A percentile compares a stretch with the other conserved stretches of the same genome.
Evolutionary conservation across 2,329 filamentous ascomycete genomes (phyloP).

Genomic region (Orbilia blumenaviensis): DNA sequence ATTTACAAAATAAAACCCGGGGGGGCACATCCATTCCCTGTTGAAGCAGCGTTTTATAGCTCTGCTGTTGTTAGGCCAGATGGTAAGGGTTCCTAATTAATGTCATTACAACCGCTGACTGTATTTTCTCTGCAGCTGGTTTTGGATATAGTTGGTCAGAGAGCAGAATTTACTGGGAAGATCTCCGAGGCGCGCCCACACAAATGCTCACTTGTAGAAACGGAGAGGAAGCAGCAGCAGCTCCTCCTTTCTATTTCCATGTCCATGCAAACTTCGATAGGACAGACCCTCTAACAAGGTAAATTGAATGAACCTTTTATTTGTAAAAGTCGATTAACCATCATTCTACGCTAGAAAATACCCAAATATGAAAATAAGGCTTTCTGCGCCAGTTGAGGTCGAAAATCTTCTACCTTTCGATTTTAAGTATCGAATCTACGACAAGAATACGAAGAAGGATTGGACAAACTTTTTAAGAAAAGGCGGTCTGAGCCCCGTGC

Average conservation of each 20-base stretch:
- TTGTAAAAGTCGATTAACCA: conserved; percentile 59
- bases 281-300: conserved; percentile 81
- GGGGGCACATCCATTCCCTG: conserved; percentile 85
- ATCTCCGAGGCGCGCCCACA: conserved; percentile 83
- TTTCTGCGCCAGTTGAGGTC: conserved; percentile 90
- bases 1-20: conserved; percentile 97
- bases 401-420: conserved; percentile 96
- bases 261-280: conserved; percentile 86
- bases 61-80: conserved; percentile 87
- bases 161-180: conserved; percentile 90
- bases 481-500: conserved; percentile 94
- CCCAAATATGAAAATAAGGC: conserved; percentile 90
- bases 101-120: conserved; percentile 9
- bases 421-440: conserved; percentile 99
- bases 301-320: conserved; percentile 58
- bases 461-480: conserved; percentile 99
- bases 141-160: conserved; percentile 97
- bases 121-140: conserved; percentile 66
- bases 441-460: conserved; percentile 97
- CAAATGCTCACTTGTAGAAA: conserved; percentile 88
- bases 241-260: conserved; percentile 93
- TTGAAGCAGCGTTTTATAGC: conserved; percentile 90
- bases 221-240: conserved; percentile 73
- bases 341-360: conserved; percentile 71
- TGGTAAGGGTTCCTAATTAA: conserved; percentile 60